Evolutionary conservation across 257 asterid species (phyloP).

Genomic region (Fraxinus anomala): DNA sequence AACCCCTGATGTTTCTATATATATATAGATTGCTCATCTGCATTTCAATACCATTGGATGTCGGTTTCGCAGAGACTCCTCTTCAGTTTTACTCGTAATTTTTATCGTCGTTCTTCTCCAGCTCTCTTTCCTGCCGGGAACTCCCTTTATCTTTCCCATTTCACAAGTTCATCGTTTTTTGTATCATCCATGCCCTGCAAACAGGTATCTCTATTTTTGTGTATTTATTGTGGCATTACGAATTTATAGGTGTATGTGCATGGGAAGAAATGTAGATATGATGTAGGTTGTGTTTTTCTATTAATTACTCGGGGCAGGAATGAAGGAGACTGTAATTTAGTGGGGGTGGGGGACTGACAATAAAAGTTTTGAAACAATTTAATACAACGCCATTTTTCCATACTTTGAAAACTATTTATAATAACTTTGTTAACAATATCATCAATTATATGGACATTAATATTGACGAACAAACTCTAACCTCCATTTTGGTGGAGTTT

Average conservation of each 20-base stretch:
- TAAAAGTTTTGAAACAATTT: too few relatives aligned
- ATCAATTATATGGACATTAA: too few relatives aligned
- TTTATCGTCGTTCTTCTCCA: conserved; percentile 20
- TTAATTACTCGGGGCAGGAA: neutral
- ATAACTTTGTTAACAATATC: too few relatives aligned
- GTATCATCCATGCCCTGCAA: conserved; percentile 50
- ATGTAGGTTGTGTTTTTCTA: neutral
- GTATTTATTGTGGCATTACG: neutral
- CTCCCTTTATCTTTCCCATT: conserved; percentile 25
- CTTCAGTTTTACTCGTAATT: conserved; percentile 28
- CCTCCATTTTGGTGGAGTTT: neutral
- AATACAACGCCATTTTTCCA: too few relatives aligned
- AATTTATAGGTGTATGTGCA: neutral
- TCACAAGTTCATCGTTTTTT: conserved; percentile 28
- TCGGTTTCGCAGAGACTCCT: conserved; percentile 41
- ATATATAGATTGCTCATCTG: conserved; percentile 18
- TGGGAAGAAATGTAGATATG: neutral
- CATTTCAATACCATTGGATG: conserved; percentile 48
- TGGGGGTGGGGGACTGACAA: neutral
- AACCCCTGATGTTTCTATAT: conserved; percentile 8
- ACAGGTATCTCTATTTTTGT: conserved; percentile 45
- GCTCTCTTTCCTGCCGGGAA: conserved; percentile 30
- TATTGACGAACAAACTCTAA: neutral
- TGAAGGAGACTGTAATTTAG: neutral
- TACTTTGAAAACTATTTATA: too few relatives aligned